Evolutionary conservation across 2,329 filamentous ascomycete species (phyloP), one percentile per base, ranked within the genome.

Genomic region (Cercospora zeae-maydis): DNA sequence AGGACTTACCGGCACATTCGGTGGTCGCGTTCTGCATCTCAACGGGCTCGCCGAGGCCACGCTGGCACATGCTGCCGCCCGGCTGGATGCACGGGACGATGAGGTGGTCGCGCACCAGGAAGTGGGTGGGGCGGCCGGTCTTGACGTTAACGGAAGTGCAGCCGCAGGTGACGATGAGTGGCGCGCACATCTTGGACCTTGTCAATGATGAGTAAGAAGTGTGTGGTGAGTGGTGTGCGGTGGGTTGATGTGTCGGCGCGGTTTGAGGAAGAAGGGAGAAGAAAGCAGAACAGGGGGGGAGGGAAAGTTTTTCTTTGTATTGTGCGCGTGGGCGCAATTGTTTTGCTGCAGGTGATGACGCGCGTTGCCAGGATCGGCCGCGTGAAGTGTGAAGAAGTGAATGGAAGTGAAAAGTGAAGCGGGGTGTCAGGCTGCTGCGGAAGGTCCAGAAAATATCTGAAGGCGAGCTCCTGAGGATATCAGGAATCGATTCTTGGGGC

Each of bases 11-110:
- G 24, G 57, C 57, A 34, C 57, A 59, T 34, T 59, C 47, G 34
- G 57, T 59, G 31, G 47, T 27, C n/a, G 57, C 34, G 34, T 59
- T 59, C 57, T 59, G 57, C 33, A 52, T 53, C 31, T 59, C 33
- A 47, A 59, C 47, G 9, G 24, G 33, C 19, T 51, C 42, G 9
- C 57, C 57, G 10, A 39, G 31, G 10, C 57, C 57, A 21, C 42
- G 42, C 57, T 59, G 51, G 57, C 57, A 59, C 14, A 47, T 47
- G 10, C 21, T 37, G 30, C 24, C 33, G 33, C 57, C 57, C 16
- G 57, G 45, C 1, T 37, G 24, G 30, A 52, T 36, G 57, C 57
- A 59, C 19, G 57, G 57, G 21, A 59, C 57, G 33, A 59, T 21
- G 47, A 59, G 45, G n/a, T 37, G 14, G 3, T 47, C 30, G 31